These are phyloP conservation scores for Acmispon strigosus DNA, from an alignment of 306 rosid genomes.

Conservation along the genomic window DNA sequence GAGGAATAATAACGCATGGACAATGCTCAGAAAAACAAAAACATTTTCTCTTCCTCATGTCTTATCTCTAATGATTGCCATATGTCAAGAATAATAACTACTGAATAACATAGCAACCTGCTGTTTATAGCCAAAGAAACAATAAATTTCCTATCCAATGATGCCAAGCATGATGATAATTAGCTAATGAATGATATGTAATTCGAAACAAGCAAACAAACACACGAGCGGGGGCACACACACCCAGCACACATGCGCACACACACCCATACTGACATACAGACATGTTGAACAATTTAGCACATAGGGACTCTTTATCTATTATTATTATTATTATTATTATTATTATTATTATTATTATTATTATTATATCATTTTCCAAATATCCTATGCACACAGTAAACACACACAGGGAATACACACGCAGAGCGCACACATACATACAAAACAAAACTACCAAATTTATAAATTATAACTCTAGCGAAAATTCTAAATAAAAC, in stretches of 20 bases:
- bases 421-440: too few species aligned
- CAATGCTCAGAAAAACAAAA: not conserved
- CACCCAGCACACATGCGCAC: too few species aligned
- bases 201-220: not conserved
- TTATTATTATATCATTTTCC: too few species aligned
- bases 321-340: too few species aligned
- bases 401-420: too few species aligned
- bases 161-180: not conserved
- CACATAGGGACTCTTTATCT: too few species aligned
- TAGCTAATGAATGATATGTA: not conserved
- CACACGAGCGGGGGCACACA: too few species aligned
- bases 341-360: too few species aligned
- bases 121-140: not conserved
- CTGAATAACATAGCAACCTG: not conserved
- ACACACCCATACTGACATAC: too few species aligned
- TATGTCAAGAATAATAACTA: not conserved
- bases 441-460: not conserved
- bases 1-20: not conserved
- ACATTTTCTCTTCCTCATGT: too few species aligned
- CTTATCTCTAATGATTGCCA: not conserved
- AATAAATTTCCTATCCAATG: too few species aligned
- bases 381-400: not conserved
- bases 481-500: constrained; percentile 3
- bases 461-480: not conserved
- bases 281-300: too few species aligned